Evolutionary conservation across 306 rosid species (phyloP).

Genomic region (Vicia villosa): DNA sequence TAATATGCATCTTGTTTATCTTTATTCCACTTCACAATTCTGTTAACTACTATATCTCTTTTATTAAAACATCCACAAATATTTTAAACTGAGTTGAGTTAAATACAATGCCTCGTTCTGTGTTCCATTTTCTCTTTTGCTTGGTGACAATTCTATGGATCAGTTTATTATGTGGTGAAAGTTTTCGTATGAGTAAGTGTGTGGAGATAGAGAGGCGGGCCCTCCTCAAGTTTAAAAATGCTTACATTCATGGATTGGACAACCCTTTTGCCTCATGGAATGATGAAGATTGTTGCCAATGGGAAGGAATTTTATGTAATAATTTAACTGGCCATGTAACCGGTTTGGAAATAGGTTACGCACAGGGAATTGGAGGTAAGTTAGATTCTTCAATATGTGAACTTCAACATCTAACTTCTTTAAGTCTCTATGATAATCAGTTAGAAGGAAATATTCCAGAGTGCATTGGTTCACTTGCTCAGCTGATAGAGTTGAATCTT

Average conservation of each 20-base stretch:
- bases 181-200: not conserved
- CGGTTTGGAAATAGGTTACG: not conserved
- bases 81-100: not conserved
- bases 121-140: not conserved
- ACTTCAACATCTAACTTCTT: slow-evolving; percentile 17
- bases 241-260: not conserved
- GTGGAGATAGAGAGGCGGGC: no score
- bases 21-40: not conserved
- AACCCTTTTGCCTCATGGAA: not conserved
- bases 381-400: slow-evolving; percentile 34
- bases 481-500: slow-evolving; percentile 32
- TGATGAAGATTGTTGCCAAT: slow-evolving; percentile 31
- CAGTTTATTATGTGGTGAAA: not conserved
- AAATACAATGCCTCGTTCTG: not conserved
- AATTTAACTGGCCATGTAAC: slow-evolving; percentile 34
- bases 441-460: slow-evolving; percentile 31
- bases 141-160: not conserved
- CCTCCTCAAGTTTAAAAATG: slow-evolving; percentile 11
- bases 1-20: no score
- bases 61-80: not conserved
- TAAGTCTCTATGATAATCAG: not conserved
- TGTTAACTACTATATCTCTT: not conserved
- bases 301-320: slow-evolving; percentile 32
- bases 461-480: slow-evolving; percentile 44
- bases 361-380: not conserved